These are phyloP conservation scores for Closterium sp. DNA, from an alignment of 139 green algal species.

Conservation along the genomic window DNA sequence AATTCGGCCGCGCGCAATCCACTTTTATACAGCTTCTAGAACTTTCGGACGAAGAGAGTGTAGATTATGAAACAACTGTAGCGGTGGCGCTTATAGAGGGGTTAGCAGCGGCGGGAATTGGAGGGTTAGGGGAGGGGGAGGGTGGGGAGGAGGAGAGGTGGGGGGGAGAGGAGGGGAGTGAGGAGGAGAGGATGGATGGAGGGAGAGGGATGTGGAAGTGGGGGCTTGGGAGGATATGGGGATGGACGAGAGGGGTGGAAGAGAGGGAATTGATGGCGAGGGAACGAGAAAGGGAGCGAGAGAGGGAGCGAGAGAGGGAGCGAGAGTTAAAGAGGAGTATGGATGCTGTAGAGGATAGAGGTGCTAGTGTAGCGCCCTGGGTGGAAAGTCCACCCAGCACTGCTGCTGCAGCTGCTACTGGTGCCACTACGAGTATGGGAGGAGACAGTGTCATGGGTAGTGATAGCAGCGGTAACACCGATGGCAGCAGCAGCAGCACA, in stretches of 20 bases:
- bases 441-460: not conserved
- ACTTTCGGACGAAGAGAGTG: slow-evolving; percentile 28
- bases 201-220: not conserved
- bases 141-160: slow-evolving; percentile 6
- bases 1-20: slow-evolving; percentile 39
- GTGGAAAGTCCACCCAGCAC: no score
- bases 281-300: not conserved
- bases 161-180: not conserved
- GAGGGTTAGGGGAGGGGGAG: slow-evolving; percentile 15
- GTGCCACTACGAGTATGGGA: no score
- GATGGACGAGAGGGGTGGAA: not conserved
- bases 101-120: not conserved
- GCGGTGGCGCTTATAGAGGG: not conserved
- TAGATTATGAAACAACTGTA: slow-evolving; percentile 17
- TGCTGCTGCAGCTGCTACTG: no score
- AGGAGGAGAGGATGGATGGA: not conserved
- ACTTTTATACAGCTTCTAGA: slow-evolving; percentile 51
- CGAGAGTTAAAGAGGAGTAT: not conserved
- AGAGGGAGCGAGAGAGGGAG: no score
- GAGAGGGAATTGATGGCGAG: not conserved
- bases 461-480: not conserved
- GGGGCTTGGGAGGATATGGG: not conserved
- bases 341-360: no score
- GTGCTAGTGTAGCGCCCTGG: no score
- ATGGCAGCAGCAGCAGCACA: not conserved